These are phyloP conservation scores for Boletus sp. DNA, from an alignment of 768 basidiomycete species.

Conservation along the genomic window DNA sequence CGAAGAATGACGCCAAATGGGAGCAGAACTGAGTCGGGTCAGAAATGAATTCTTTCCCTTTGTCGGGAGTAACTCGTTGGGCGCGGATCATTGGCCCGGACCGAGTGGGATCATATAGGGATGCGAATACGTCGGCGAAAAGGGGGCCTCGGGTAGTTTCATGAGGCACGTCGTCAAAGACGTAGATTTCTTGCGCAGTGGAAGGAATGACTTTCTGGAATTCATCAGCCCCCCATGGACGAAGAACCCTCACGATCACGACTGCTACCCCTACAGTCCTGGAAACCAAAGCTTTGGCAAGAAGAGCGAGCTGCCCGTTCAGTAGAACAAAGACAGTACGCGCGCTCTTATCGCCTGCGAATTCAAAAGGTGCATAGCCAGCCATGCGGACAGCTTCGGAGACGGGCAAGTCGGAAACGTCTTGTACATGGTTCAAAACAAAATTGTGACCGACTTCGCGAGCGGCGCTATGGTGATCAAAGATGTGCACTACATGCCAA, in stretches of 20 bases:
- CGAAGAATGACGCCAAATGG: slow-evolving; percentile 35
- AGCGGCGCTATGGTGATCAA: slow-evolving; percentile 80
- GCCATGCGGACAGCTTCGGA: slow-evolving; percentile 50
- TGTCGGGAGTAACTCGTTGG: slow-evolving; percentile 58
- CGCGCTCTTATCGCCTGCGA: slow-evolving; percentile 63
- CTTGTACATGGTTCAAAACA: slow-evolving; percentile 35
- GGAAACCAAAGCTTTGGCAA: slow-evolving; percentile 51
- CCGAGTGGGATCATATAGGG: slow-evolving; percentile 44
- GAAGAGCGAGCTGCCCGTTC: slow-evolving; percentile 75
- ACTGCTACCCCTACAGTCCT: slow-evolving; percentile 55
- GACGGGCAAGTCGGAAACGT: slow-evolving; percentile 34
- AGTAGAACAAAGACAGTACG: slow-evolving; percentile 65
- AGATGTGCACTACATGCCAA: slow-evolving; percentile 81
- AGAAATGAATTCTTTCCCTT: slow-evolving; percentile 51
- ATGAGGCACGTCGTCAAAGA: slow-evolving; percentile 76
- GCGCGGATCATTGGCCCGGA: slow-evolving; percentile 45
- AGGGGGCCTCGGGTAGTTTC: slow-evolving; percentile 60
- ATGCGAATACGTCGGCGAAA: slow-evolving; percentile 69
- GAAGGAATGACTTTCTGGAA: slow-evolving; percentile 60
- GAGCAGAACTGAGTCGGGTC: slow-evolving; percentile 42
- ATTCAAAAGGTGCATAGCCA: slow-evolving; percentile 78
- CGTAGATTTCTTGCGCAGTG: slow-evolving; percentile 58
- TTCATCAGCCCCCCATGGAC: slow-evolving; percentile 76
- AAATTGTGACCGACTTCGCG: slow-evolving; percentile 71
- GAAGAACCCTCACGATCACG: slow-evolving; percentile 73